phyloP scores from a whole-genome alignment of 805 yeast genomes.

The Candida patagonica region DNA sequence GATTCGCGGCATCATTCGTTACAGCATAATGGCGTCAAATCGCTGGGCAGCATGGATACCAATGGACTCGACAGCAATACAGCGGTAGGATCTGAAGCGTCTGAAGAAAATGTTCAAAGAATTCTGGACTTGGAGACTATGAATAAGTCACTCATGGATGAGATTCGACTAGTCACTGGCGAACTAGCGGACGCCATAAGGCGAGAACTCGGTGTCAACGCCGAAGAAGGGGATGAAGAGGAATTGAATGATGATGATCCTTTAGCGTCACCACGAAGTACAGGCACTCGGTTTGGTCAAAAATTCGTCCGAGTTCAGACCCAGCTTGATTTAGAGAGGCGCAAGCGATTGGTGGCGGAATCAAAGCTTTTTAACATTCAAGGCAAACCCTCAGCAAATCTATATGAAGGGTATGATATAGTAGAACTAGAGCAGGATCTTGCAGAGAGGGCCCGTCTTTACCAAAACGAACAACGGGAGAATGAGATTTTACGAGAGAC shows the following conservation, averaged over 20 bases:
- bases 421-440: conserved; percentile 23
- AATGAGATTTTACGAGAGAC: conserved; percentile 18
- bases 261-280: too few relatives aligned
- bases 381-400: conserved; percentile 1
- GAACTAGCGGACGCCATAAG: conserved; percentile 31
- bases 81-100: neutral
- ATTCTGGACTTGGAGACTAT: conserved; percentile 14
- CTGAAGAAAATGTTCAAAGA: neutral
- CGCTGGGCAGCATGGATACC: neutral
- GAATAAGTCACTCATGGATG: conserved; percentile 23
- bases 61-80: neutral
- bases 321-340: conserved; percentile 26
- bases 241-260: conserved; percentile 1
- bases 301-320: conserved; percentile 17
- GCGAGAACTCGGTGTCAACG: conserved; percentile 25
- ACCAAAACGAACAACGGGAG: conserved; percentile 18
- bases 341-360: conserved; percentile 23
- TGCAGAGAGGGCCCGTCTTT: conserved; percentile 21
- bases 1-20: too few relatives aligned
- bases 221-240: neutral
- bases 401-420: conserved; percentile 7
- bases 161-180: conserved; percentile 26
- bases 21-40: neutral
- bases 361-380: conserved; percentile 6
- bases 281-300: neutral